Conservation (phyloP, 2,329 filamentous ascomycete species). For the Bipolaris gigantea region DNA sequence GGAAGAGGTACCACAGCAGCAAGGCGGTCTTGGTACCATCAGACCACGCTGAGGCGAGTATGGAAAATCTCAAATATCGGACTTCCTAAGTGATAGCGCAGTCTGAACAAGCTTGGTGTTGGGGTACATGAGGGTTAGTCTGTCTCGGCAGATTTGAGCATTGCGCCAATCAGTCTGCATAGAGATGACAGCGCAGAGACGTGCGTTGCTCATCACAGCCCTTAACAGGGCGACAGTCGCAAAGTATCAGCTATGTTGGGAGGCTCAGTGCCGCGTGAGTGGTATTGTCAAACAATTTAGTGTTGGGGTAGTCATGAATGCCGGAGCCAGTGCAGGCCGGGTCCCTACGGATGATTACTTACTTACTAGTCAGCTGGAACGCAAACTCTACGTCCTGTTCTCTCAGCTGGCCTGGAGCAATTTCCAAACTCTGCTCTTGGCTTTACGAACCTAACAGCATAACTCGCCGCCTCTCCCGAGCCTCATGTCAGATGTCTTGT, state of each 20-base stretch:
- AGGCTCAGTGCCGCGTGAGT: background rate
- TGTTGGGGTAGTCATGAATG: background rate
- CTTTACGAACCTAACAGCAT: background rate
- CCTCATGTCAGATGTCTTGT: background rate
- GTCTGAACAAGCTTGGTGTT: constrained; percentile 1
- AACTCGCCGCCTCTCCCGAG: background rate
- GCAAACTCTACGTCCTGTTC: too few relatives aligned
- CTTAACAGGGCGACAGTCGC: background rate
- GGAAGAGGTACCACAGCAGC: background rate
- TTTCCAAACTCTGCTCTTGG: background rate
- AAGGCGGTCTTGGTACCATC: background rate
- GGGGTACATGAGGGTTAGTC: background rate
- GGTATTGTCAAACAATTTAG: background rate
- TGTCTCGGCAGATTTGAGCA: background rate
- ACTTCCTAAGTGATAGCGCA: background rate
- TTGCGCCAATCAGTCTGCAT: background rate
- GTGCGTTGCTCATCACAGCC: background rate
- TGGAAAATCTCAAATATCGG: background rate
- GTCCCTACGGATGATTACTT: background rate
- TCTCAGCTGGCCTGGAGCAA: background rate
- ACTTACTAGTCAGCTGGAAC: background rate
- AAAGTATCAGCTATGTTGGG: background rate
- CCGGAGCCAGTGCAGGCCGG: background rate
- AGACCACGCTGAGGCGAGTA: too few relatives aligned
- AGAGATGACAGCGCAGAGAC: constrained; percentile 1